Conservation (phyloP, 2,329 filamentous ascomycete genomes). For the Claviceps sp. region DNA sequence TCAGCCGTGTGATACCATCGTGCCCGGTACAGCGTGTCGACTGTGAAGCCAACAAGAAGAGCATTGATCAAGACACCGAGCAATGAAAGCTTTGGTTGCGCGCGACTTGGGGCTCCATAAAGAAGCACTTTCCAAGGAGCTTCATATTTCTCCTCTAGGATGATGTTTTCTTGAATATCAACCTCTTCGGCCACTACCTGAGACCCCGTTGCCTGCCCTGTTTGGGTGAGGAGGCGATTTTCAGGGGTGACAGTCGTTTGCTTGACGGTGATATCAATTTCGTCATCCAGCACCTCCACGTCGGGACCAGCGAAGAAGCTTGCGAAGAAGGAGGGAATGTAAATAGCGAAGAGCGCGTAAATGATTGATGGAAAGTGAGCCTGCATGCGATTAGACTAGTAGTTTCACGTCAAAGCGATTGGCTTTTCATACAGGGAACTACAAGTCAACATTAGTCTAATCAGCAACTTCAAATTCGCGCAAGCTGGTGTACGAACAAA, state of each 20-base stretch:
- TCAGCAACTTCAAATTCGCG: neutral
- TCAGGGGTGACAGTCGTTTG: constrained; percentile 25
- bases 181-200: constrained; percentile 36
- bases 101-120: constrained; percentile 61
- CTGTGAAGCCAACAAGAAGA: constrained; percentile 51
- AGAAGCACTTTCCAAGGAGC: constrained; percentile 53
- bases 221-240: constrained; percentile 17
- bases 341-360: constrained; percentile 51
- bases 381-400: constrained; percentile 11
- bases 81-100: constrained; percentile 51
- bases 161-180: constrained; percentile 48
- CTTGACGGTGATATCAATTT: constrained; percentile 42
- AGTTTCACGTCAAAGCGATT: neutral
- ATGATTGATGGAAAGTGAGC: constrained; percentile 36
- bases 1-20: constrained; percentile 55
- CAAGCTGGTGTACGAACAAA: constrained; percentile 16
- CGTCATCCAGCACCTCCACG: constrained; percentile 45
- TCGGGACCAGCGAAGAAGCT: constrained; percentile 43
- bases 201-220: constrained; percentile 18
- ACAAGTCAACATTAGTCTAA: constrained; percentile 6
- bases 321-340: constrained; percentile 48
- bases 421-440: constrained; percentile 23
- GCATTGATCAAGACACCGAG: constrained; percentile 62
- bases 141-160: constrained; percentile 42
- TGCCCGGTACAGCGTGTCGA: constrained; percentile 68